phyloP scores from a whole-genome alignment of 2,329 filamentous ascomycete species.

The Colletotrichum aenigma region DNA sequence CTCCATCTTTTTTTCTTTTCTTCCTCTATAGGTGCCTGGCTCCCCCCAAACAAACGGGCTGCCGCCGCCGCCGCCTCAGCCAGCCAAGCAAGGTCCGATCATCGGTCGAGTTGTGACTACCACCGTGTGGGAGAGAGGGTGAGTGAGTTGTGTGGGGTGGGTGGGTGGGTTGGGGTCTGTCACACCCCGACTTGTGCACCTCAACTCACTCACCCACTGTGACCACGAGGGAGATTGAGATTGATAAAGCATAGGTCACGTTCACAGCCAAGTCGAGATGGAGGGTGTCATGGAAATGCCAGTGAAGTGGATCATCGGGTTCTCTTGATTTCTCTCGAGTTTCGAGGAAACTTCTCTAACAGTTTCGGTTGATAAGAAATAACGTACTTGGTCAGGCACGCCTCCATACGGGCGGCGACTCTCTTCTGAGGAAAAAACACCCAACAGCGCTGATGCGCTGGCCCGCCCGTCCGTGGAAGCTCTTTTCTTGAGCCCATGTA shows the following conservation, averaged over 20 bases:
- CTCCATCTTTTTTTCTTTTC: neutral
- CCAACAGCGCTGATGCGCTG: neutral
- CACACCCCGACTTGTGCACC: neutral
- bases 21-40: neutral
- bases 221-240: neutral
- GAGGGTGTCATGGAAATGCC: too few relatives aligned
- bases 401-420: neutral
- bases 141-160: neutral
- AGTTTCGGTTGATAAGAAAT: neutral
- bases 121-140: too few relatives aligned
- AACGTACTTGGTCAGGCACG: slow-evolving; percentile 7
- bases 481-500: neutral
- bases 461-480: neutral
- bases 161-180: neutral
- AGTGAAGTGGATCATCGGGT: neutral
- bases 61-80: neutral
- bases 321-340: slow-evolving; percentile 1
- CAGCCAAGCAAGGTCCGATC: neutral
- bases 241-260: neutral
- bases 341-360: neutral
- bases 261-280: too few relatives aligned
- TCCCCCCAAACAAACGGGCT: neutral
- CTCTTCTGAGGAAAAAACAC: neutral
- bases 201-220: neutral
- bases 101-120: neutral